phyloP scores from a whole-genome alignment of 768 basidiomycete genomes.

The Tricholoma flavovirens region DNA sequence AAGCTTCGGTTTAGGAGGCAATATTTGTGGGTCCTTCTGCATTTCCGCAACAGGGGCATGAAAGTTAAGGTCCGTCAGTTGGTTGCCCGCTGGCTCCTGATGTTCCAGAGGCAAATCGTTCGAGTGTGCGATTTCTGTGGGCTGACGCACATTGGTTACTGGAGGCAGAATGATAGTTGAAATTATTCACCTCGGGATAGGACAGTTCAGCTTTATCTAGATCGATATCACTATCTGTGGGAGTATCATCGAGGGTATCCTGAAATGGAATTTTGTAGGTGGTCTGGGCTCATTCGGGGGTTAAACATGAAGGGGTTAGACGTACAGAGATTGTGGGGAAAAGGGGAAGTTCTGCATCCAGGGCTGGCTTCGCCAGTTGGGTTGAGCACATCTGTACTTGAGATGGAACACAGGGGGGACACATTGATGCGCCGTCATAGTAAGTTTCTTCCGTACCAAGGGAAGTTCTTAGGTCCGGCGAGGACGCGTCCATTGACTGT shows the following conservation, averaged over 20 bases:
- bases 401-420: too few species aligned
- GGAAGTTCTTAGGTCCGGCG: background rate
- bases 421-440: background rate
- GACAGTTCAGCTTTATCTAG: slow-evolving; percentile 7
- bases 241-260: background rate
- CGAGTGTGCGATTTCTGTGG: background rate
- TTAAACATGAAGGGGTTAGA: background rate
- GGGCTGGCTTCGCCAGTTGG: background rate
- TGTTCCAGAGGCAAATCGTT: background rate
- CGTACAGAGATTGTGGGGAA: background rate
- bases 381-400: background rate
- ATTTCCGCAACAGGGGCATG: background rate
- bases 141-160: background rate
- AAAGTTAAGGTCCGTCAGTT: background rate
- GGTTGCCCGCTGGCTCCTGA: background rate
- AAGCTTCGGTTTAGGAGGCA: background rate
- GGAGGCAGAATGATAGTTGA: background rate
- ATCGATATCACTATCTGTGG: background rate
- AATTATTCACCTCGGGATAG: slow-evolving; percentile 13
- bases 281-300: background rate
- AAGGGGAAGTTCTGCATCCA: background rate
- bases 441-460: background rate
- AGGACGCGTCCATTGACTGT: background rate
- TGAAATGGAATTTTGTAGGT: background rate
- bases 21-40: background rate